Base-by-base conservation (phyloP, 2,329 filamentous ascomycete genomes). In the Hawksworthiomyces lignivorus region DNA sequence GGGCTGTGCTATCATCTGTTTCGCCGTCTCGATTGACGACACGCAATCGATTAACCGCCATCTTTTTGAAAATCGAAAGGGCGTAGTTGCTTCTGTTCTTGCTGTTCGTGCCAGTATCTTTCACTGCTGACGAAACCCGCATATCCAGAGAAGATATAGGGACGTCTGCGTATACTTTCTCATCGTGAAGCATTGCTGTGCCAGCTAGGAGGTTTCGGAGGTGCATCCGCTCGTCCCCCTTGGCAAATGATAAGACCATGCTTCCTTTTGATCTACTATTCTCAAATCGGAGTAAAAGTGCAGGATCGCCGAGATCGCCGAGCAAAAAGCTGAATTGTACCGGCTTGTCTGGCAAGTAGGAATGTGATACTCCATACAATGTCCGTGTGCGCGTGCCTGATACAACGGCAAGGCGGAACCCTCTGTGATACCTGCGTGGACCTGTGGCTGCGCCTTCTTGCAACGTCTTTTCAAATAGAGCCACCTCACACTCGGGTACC, bases 241-340 rank as follows among this genome's bases (percentile, higher is more conserved):
- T 79, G 20, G 75, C 70, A 61, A 96, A 95, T 0, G 84, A 82
- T 51, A 94, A 67, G 17, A 89, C 73, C 71, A 90, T 83, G 3
- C 77, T 80, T 27, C 84, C 84, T 45, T 80, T 78, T 30, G 73
- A 67, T 18, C 75, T 72, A 8, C 73, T 72, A 51, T 82, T 82
- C 35, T 80, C 78, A 39, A 87, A 80, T 31, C 82, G 80, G 26
- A 94, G 62, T 27, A 85, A 75, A 52, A 87, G 70, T 7, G 79
- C 80, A 1, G 85, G 82, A 7, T 75, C 69, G 9, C 82, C 81
- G 41, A 77, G 76, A 24, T 90, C 86, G 15, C 77, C 78, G 8
- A 82, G 77, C 48, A 88, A 66, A 53, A 89, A 84, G 11, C 84
- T 82, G 56, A 90, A 94, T 35, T 86, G 77, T 34, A 94, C 70